A percentile compares a stretch with the other conserved stretches of the same genome.
phyloP scores from a whole-genome alignment of 805 yeast species.

The Yarrowia bubula region DNA sequence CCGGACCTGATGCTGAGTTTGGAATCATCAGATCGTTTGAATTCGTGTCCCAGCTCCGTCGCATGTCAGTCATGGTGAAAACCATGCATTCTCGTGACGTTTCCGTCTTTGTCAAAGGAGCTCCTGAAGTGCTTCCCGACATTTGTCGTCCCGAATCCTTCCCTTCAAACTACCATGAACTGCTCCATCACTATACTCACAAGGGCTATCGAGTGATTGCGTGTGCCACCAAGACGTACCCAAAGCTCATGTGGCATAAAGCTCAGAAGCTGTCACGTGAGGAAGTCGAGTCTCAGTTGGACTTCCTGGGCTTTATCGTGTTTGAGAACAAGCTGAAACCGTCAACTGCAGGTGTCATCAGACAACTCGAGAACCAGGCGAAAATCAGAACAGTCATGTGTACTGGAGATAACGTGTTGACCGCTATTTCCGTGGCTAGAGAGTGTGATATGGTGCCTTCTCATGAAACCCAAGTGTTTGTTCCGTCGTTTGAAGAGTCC shows the following conservation, averaged over 20 bases:
- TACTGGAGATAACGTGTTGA: slow-evolving; percentile 93
- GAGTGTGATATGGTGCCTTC: slow-evolving; percentile 68
- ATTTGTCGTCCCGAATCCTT: slow-evolving; percentile 70
- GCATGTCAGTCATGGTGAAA: slow-evolving; percentile 80
- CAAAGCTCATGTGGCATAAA: slow-evolving; percentile 47
- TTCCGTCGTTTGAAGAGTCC: slow-evolving; percentile 62
- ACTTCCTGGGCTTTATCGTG: slow-evolving; percentile 81
- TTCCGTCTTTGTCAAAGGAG: slow-evolving; percentile 81
- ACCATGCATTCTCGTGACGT: slow-evolving; percentile 41
- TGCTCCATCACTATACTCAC: slow-evolving; percentile 83
- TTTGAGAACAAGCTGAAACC: slow-evolving; percentile 88
- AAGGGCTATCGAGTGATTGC: slow-evolving; percentile 95
- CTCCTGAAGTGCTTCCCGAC: slow-evolving; percentile 87
- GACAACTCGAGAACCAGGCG: slow-evolving; percentile 57
- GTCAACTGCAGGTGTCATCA: slow-evolving; percentile 60
- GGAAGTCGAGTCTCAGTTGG: slow-evolving; percentile 64
- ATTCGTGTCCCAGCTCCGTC: slow-evolving; percentile 75
- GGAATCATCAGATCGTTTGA: slow-evolving; percentile 65
- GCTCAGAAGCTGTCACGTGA: slow-evolving; percentile 52
- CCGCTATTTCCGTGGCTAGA: slow-evolving; percentile 89
- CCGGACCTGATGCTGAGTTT: background rate
- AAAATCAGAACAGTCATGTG: slow-evolving; percentile 87
- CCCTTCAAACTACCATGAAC: slow-evolving; percentile 71
- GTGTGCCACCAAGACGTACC: slow-evolving; percentile 66
- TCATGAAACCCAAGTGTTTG: slow-evolving; percentile 49